Percentiles rank a stretch among this genome's conserved stretches.
Conservation (phyloP, 176 grass and related monocot genomes). For the Lolium perenne region DNA sequence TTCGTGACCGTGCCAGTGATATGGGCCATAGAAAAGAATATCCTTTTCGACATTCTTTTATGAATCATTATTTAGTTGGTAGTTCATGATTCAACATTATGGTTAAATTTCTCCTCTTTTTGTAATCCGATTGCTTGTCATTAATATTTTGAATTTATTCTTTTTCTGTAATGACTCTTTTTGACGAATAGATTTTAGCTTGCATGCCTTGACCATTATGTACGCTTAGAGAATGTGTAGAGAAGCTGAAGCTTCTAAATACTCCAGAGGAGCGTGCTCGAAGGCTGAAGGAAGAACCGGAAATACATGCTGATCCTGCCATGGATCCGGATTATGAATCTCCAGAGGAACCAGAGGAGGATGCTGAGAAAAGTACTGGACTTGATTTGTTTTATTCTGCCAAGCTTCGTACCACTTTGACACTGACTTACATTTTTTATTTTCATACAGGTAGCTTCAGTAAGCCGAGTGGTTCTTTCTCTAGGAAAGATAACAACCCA, state of each 20-base stretch:
- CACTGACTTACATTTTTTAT: conserved; percentile 30
- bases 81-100: conserved; percentile 18
- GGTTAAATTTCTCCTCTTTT: background rate
- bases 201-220: conserved; percentile 62
- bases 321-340: conserved; percentile 99
- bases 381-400: conserved; percentile 26
- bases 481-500: conserved; percentile 63
- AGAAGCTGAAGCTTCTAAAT: conserved; percentile 85
- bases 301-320: conserved; percentile 88
- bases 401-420: conserved; percentile 24
- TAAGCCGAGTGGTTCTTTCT: conserved; percentile 62
- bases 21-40: conserved; percentile 99
- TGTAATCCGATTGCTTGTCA: background rate
- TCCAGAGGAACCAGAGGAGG: conserved; percentile 83
- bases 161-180: conserved; percentile 20
- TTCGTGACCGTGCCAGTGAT: conserved; percentile 98
- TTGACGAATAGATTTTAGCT: conserved; percentile 32
- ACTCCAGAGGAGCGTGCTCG: conserved; percentile 86
- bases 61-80: background rate
- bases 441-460: conserved; percentile 59
- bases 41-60: conserved; percentile 62
- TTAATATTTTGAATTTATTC: background rate
- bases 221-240: conserved; percentile 98
- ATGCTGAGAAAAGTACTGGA: conserved; percentile 70
- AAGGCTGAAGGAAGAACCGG: conserved; percentile 82